Evolutionary conservation across 345 rosid genomes (phyloP).

Genomic region (Gossypium raimondii): DNA sequence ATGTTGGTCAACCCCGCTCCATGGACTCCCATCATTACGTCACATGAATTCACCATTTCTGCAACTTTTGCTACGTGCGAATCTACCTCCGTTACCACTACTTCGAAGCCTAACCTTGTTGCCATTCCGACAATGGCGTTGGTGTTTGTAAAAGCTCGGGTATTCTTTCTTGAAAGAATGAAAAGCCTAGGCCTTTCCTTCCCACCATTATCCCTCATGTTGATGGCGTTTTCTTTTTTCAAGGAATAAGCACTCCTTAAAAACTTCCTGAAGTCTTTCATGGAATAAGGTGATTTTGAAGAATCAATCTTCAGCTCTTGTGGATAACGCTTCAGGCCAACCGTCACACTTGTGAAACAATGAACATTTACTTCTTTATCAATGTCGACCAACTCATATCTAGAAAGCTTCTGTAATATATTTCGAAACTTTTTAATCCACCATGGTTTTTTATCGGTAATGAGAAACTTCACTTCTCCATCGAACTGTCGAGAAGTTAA

Average conservation of each 20-base stretch:
- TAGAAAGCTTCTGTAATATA: slow-evolving; percentile 42
- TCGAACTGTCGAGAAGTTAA: slow-evolving; percentile 47
- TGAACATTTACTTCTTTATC: slow-evolving; percentile 44
- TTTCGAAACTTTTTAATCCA: slow-evolving; percentile 52
- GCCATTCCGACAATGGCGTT: neutral
- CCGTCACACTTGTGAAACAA: slow-evolving; percentile 47
- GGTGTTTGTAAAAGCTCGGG: neutral
- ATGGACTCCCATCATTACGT: neutral
- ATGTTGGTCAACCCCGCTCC: neutral
- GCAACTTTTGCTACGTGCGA: neutral
- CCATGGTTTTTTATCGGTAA: slow-evolving; percentile 37
- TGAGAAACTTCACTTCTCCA: slow-evolving; percentile 54
- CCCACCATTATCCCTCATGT: neutral
- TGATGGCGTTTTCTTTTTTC: neutral
- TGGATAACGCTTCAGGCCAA: slow-evolving; percentile 50
- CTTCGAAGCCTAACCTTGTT: neutral
- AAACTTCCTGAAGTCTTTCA: slow-evolving; percentile 51
- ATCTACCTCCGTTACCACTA: neutral
- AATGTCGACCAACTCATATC: slow-evolving; percentile 46
- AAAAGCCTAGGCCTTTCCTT: neutral
- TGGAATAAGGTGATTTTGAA: slow-evolving; percentile 40
- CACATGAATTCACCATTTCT: neutral
- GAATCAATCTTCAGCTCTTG: slow-evolving; percentile 56
- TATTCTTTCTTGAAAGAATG: neutral
- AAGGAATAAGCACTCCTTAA: slow-evolving; percentile 45